Evolutionary conservation across 208 protist species (phyloP), one percentile per base, ranked within the genome.

Genomic region (Zelonia costaricensis): DNA sequence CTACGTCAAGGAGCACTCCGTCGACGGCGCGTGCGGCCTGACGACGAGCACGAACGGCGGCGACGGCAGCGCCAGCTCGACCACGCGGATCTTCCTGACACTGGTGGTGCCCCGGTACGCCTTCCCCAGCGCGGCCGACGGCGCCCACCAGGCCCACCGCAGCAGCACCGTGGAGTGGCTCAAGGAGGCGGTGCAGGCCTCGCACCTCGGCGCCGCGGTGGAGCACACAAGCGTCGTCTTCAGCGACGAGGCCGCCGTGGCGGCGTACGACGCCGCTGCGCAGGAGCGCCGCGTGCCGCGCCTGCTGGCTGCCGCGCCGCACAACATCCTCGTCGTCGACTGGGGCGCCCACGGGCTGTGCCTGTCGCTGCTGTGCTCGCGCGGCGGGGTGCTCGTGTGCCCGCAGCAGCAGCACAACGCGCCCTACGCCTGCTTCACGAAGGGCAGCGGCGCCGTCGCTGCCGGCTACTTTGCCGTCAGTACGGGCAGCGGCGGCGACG

Each of bases 341-440:
- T 95, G 89, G 89, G 89, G 89, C 13, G 80, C 75, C 9, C 84
- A 90, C 51, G 73, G 62, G n/a, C 73, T 95, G 6, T 80, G 66
- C 23, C 40, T 95, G 2, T 78, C 74, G 5, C 38, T 81, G 38
- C 69, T 88, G 45, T 72, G 64, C 45, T 67, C 67, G 2, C 67
- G 74, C 28, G 84, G 82, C 58, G 88, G 88, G 8, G 62, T 72
- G n/a, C 62, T 91, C 33, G 69, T 68, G n/a, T 64, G 55, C 49
- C 47, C 69, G 33, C 55, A 55, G 40, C 23, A 25, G 51, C 42
- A 69, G 25, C 48, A 67, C 43, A 69, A 49, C 43, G 43, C 57
- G 13, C 63, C 69, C 27, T 87, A 72, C 64, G 16, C 72, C 38
- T 78, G 72, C 58, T 80, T 66, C 42, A 76, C 75, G 1, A 55